A percentile compares a stretch with the other conserved stretches of the same genome.
Evolutionary conservation across 345 rosid species (phyloP).

Genomic region (Mangifera indica): DNA sequence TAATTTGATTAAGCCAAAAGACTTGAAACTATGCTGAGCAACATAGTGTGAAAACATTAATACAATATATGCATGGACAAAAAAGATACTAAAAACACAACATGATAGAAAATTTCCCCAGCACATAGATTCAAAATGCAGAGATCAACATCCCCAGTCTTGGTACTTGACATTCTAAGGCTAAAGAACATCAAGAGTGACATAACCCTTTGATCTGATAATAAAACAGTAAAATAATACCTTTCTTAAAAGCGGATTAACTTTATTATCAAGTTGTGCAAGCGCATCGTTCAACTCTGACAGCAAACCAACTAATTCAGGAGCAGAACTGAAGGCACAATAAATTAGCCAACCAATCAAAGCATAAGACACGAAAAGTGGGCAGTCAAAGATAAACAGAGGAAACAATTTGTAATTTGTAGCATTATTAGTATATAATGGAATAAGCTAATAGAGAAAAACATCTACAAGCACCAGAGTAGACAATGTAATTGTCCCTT

Average conservation of each 20-base stretch:
- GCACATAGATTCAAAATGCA: neutral
- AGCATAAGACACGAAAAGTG: neutral
- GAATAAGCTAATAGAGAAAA: neutral
- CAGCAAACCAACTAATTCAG: conserved; percentile 82
- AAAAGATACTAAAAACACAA: neutral
- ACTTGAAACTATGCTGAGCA: neutral
- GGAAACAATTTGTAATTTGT: neutral
- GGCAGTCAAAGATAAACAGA: neutral
- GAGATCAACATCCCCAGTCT: neutral
- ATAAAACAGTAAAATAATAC: conserved; percentile 33
- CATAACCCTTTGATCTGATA: conserved; percentile 2
- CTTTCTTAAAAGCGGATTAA: conserved; percentile 68
- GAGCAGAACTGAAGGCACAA: conserved; percentile 68
- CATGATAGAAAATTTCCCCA: neutral
- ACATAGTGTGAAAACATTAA: neutral
- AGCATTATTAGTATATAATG: neutral
- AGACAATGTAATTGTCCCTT: neutral
- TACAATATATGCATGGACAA: neutral
- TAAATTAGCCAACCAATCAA: neutral
- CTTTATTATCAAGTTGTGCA: conserved; percentile 65
- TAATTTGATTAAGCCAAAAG: neutral
- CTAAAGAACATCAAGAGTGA: neutral
- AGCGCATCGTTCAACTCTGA: conserved; percentile 73
- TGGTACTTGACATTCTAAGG: neutral
- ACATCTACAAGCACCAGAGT: neutral